Evolutionary conservation across 345 rosid species (phyloP), one percentile per base, ranked within the genome.

Genomic region (Eucalyptus decipiens): DNA sequence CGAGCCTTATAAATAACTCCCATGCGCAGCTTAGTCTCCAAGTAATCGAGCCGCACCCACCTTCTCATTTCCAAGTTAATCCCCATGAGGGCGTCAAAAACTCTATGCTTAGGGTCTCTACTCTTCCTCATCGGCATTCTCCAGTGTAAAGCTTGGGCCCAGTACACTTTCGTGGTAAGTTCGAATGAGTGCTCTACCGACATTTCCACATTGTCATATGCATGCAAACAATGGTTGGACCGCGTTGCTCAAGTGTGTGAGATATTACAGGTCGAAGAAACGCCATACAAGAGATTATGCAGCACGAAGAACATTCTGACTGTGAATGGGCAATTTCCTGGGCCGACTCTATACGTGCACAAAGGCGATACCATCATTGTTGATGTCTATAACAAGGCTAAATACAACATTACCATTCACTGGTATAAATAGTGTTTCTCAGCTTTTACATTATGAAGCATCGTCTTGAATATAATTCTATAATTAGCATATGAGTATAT

Each of bases 251-350:
- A 45, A 50, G 37, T 50, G 30, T 24, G 43, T 37, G 47, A 37
- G 42, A 54, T 11, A 26, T 40, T 88, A 12, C 54, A 93, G 94
- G 87, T 93, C 12, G 72, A 91, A 34, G 94, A 93, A 30, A 87
- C 80, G 14, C 86, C 89, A 18, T 93, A 86, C 65, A 89, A 83
- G 32, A 93, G 93, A 60, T 87, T 92, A 17, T 92, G 93, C 43
- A 87, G 88, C 89, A 87, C 92, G 18, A 92, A 92, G 91, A 89
- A 88, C 80, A 92, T 92, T 80, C 28, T 92, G 80, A 91, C 93
- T 23, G 91, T 92, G 37, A 92, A 92, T 26, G 92, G 90, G 11
- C 83, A 90, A 49, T 92, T 91, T 60, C 93, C 93, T 5, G 92
- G 93, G 47, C 94, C 93, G 6, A 91, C 90, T 11, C 34, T 93